These are phyloP conservation scores for Paspalum notatum DNA, from an alignment of 176 grass and related monocot genomes.

Conservation along the genomic window DNA sequence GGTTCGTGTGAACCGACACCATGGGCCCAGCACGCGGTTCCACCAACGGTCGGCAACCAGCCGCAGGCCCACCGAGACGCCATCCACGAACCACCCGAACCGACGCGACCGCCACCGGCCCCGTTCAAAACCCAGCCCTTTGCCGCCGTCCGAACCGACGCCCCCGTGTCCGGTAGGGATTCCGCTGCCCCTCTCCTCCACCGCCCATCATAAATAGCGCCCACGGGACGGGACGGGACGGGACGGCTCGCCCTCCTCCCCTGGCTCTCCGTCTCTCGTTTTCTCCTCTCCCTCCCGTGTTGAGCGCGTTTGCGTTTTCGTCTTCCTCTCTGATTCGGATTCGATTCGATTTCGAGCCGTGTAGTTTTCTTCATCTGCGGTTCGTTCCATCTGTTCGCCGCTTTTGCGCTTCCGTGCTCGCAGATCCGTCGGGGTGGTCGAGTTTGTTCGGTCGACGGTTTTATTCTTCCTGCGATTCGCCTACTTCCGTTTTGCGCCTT, in stretches of 20 bases:
- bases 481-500: background rate
- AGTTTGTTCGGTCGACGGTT: conserved; percentile 14
- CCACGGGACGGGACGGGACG: background rate
- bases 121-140: background rate
- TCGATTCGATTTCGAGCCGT: background rate
- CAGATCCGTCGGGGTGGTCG: background rate
- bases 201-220: conserved; percentile 41
- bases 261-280: conserved; percentile 4
- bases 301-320: background rate
- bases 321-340: background rate
- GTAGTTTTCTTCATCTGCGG: background rate
- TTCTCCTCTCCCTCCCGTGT: background rate
- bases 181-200: background rate
- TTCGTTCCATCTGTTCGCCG: background rate
- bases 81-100: background rate
- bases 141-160: background rate
- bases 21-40: background rate
- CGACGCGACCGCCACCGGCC: background rate
- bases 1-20: background rate
- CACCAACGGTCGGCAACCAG: background rate
- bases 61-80: background rate
- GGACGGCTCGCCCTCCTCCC: too few species aligned
- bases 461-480: background rate
- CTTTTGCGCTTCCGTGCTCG: background rate
- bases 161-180: conserved; percentile 34